A percentile compares a stretch with the other conserved stretches of the same genome.
Evolutionary conservation across 2,329 filamentous ascomycete genomes (phyloP).

Genomic region (Colletotrichum sp.): DNA sequence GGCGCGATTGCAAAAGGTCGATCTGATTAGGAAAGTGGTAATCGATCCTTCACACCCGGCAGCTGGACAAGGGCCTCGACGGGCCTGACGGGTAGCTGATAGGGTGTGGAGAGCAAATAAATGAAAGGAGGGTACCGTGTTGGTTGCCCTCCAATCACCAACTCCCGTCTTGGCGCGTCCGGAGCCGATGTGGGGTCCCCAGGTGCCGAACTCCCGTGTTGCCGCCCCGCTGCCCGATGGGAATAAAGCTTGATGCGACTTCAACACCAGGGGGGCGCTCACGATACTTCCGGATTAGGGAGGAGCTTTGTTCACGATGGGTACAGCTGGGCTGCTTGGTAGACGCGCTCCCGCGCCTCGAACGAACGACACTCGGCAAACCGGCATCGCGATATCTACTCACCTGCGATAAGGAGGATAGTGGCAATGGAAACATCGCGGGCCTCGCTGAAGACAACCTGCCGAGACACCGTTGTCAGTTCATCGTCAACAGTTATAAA

Average conservation of each 20-base stretch:
- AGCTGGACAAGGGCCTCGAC: background rate
- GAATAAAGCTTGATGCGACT: background rate
- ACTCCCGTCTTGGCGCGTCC: background rate
- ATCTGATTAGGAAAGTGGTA: slow-evolving; percentile 15
- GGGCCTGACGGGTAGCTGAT: background rate
- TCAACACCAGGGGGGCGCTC: background rate
- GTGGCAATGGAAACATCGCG: background rate
- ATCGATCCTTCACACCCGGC: background rate
- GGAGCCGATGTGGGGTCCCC: background rate
- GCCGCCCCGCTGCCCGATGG: background rate
- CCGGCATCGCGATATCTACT: slow-evolving; percentile 2
- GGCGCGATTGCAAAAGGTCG: background rate
- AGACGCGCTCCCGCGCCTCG: background rate
- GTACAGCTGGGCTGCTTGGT: background rate
- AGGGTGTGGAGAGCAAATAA: background rate
- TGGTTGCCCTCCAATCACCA: background rate
- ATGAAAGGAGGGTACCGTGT: background rate
- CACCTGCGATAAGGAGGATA: slow-evolving; percentile 12
- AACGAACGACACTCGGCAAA: background rate
- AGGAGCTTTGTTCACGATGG: background rate
- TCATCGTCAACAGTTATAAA: background rate
- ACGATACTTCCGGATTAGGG: slow-evolving; percentile 9
- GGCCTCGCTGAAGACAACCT: background rate
- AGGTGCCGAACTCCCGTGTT: background rate
- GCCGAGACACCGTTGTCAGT: background rate